phyloP scores from a whole-genome alignment of 352 stramenopile species.

The Halophytophthora batemanensis region DNA sequence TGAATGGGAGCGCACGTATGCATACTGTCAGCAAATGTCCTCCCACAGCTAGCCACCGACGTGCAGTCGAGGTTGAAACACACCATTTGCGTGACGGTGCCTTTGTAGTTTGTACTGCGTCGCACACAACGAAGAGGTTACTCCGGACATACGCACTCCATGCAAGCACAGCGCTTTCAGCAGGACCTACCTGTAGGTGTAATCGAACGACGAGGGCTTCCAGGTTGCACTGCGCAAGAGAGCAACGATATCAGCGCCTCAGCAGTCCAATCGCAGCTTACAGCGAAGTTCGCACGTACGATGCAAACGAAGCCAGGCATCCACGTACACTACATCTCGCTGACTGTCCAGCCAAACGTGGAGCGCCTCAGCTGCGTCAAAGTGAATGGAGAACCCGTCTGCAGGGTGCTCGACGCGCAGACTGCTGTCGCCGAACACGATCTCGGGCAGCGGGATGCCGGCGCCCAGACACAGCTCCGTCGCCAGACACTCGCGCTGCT shows the following conservation, averaged over 20 bases:
- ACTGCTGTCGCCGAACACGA: slow-evolving; percentile 46
- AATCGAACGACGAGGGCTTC: slow-evolving; percentile 49
- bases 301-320: not conserved
- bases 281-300: not conserved
- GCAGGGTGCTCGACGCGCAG: slow-evolving; percentile 28
- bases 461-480: slow-evolving; percentile 24
- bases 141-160: not conserved
- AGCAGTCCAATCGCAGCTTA: not conserved
- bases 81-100: slow-evolving; percentile 26
- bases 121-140: not conserved
- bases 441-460: slow-evolving; percentile 48
- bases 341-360: slow-evolving; percentile 36
- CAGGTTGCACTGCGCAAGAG: slow-evolving; percentile 13
- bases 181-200: slow-evolving; percentile 44
- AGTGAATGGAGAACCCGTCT: slow-evolving; percentile 31
- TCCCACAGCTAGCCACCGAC: not conserved
- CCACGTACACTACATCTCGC: slow-evolving; percentile 11
- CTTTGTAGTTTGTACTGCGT: slow-evolving; percentile 33
- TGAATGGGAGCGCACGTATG: slow-evolving; percentile 1
- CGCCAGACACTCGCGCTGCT: slow-evolving; percentile 27
- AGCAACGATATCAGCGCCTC: not conserved
- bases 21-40: not conserved
- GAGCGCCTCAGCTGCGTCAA: slow-evolving; percentile 40
- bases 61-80: too few species aligned
- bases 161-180: not conserved